Conservation (phyloP, 2,329 filamentous ascomycete species). For the Calonectria pauciramosa region DNA sequence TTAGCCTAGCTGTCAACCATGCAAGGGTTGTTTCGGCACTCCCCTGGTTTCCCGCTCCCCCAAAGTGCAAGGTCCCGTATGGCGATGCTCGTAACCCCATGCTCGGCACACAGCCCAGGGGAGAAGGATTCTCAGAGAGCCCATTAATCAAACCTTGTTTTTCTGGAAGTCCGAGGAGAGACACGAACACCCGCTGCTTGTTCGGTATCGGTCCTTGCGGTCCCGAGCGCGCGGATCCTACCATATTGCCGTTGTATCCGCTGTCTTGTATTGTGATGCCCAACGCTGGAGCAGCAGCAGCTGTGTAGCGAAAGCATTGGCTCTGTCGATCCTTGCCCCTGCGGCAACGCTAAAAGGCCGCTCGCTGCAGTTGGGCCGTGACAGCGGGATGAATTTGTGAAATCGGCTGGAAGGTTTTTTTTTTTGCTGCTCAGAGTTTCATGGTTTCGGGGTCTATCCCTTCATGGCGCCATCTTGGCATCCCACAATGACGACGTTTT, state of each 20-base stretch:
- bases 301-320: background rate
- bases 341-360: background rate
- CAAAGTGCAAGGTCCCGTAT: background rate
- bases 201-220: background rate
- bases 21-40: background rate
- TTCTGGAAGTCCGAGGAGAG: background rate
- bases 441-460: background rate
- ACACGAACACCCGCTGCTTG: background rate
- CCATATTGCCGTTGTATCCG: background rate
- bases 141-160: background rate
- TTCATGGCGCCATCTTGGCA: slow-evolving; percentile 7
- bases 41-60: background rate
- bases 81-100: background rate
- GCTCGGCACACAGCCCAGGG: background rate
- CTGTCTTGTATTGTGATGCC: background rate
- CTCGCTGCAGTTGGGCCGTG: background rate
- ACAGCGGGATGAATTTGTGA: background rate
- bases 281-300: background rate
- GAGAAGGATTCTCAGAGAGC: background rate
- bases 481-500: slow-evolving; percentile 7
- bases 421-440: background rate
- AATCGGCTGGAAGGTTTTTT: background rate
- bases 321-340: background rate
- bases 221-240: no score
- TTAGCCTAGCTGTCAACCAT: background rate